Evolutionary conservation across 306 rosid genomes (phyloP).

Genomic region (Neltuma alba): DNA sequence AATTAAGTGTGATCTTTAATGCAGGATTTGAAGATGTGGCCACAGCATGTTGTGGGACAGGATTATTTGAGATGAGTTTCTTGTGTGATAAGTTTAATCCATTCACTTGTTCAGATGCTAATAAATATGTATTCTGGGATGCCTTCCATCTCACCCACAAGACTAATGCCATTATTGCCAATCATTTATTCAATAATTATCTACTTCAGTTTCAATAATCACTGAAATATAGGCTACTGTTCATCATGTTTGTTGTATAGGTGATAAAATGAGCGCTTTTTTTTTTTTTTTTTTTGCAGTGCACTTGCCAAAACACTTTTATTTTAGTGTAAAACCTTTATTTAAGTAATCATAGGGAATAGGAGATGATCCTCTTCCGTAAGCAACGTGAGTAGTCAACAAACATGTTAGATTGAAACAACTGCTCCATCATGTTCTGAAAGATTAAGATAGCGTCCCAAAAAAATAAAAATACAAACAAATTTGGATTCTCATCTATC

Average conservation of each 20-base stretch:
- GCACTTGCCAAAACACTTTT: too few species aligned
- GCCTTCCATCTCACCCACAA: constrained; percentile 50
- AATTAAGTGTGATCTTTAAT: background rate
- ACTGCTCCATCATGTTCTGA: background rate
- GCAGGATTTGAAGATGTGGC: constrained; percentile 50
- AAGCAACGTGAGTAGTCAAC: too few species aligned
- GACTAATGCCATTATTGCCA: constrained; percentile 52
- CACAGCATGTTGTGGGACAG: constrained; percentile 68
- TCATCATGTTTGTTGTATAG: background rate
- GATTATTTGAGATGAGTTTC: constrained; percentile 59
- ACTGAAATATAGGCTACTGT: background rate
- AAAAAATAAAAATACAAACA: background rate
- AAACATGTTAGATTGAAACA: background rate
- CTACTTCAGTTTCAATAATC: constrained; percentile 43
- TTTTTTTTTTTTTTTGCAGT: too few species aligned
- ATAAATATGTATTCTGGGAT: background rate
- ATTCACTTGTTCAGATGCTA: constrained; percentile 52
- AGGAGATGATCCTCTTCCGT: too few species aligned
- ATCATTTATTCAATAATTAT: constrained; percentile 37
- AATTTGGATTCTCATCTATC: constrained; percentile 24
- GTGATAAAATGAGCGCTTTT: background rate
- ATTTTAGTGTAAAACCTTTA: background rate
- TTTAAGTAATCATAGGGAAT: background rate
- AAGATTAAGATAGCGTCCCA: background rate
- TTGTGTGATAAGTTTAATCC: constrained; percentile 46